A percentile compares a stretch with the other conserved stretches of the same genome.
phyloP scores from a whole-genome alignment of 345 rosid genomes.

The Barbarea vulgaris region DNA sequence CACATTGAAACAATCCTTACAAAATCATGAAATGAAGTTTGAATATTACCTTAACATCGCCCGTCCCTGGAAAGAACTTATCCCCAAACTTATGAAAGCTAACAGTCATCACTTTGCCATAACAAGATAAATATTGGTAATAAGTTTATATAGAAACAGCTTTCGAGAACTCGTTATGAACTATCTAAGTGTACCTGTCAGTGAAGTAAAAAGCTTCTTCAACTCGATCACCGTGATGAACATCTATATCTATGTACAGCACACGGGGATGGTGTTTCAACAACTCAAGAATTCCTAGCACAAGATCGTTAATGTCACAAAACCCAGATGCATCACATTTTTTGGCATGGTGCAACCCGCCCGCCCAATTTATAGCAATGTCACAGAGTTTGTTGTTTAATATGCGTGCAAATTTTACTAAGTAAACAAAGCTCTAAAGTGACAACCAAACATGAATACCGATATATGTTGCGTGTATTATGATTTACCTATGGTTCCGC shows the following conservation, averaged over 20 bases:
- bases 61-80: conserved; percentile 97
- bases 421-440: neutral
- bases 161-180: neutral
- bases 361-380: conserved; percentile 99
- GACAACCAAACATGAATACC: conserved; percentile 3
- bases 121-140: conserved; percentile 17
- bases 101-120: conserved; percentile 96
- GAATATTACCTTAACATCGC: conserved; percentile 85
- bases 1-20: conserved; percentile 8
- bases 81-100: conserved; percentile 98
- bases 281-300: conserved; percentile 92
- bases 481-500: conserved; percentile 99
- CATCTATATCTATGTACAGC: conserved; percentile 90
- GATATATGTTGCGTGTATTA: too few species aligned
- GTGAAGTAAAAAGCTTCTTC: conserved; percentile 99
- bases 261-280: conserved; percentile 89
- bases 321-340: conserved; percentile 98
- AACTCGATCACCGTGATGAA: conserved; percentile 99
- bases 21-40: neutral
- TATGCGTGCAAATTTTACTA: conserved; percentile 54
- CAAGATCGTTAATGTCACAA: conserved; percentile 97
- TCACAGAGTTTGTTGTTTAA: conserved; percentile 92
- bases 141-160: neutral
- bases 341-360: conserved; percentile 98
- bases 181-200: conserved; percentile 60